Conservation (phyloP, 1,139 yeast genomes). For the Suhomyces choctaworum region DNA sequence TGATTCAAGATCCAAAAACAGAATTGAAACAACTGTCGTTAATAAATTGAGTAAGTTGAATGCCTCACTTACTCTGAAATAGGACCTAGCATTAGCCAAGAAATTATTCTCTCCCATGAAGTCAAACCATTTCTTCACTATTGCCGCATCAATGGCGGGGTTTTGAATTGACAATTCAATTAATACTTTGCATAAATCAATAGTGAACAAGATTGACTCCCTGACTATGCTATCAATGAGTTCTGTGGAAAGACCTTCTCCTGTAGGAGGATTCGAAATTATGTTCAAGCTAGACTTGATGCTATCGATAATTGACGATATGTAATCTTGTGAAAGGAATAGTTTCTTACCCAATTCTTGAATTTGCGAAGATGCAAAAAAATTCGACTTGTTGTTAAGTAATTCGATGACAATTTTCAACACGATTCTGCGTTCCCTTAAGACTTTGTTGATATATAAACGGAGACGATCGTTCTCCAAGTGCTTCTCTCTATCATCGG, state of each 20-base stretch:
- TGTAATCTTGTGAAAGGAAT: constrained; percentile 30
- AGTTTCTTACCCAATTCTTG: constrained; percentile 44
- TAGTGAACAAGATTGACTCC: constrained; percentile 39
- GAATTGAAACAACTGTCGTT: constrained; percentile 48
- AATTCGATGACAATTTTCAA: constrained; percentile 42
- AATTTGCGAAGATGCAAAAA: constrained; percentile 28
- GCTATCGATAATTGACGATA: constrained; percentile 24
- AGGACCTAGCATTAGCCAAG: constrained; percentile 30
- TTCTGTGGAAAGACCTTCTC: constrained; percentile 18
- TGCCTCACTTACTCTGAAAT: constrained; percentile 33
- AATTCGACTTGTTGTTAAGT: constrained; percentile 37
- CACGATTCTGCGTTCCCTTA: constrained; percentile 49
- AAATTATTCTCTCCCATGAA: constrained; percentile 48
- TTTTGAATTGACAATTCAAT: constrained; percentile 39
- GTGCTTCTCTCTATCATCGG: constrained; percentile 37
- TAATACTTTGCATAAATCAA: constrained; percentile 47
- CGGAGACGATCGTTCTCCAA: constrained; percentile 31
- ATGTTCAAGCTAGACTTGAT: constrained; percentile 9
- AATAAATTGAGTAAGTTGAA: constrained; percentile 48
- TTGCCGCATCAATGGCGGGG: constrained; percentile 30
- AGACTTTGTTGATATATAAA: constrained; percentile 35
- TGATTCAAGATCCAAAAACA: constrained; percentile 56
- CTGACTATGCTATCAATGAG: constrained; percentile 28
- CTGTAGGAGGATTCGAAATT: constrained; percentile 8
- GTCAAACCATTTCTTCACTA: constrained; percentile 57